phyloP scores from a whole-genome alignment of 164 flowering plant genomes.

The Tinospora cordifolia region DNA sequence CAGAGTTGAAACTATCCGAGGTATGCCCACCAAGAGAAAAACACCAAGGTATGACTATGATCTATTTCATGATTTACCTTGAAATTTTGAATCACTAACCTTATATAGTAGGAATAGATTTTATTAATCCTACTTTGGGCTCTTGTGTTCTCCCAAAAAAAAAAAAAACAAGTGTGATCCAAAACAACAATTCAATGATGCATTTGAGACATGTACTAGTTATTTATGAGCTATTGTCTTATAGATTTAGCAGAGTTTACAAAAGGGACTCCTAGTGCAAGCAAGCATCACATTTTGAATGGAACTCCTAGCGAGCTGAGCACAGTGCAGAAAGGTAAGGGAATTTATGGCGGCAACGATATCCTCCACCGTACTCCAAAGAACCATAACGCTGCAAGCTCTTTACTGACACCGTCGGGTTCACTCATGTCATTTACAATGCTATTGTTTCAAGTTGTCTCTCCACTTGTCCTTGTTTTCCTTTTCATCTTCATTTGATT shows the following conservation, averaged over 20 bases:
- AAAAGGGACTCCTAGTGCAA: background rate
- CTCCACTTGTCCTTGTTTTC: background rate
- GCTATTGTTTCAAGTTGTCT: background rate
- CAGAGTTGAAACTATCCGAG: background rate
- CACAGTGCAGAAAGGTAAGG: background rate
- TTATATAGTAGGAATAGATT: no score
- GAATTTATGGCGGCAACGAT: background rate
- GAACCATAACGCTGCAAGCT: background rate
- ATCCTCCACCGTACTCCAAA: background rate
- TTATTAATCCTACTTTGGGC: no score
- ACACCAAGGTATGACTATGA: slow-evolving; percentile 3
- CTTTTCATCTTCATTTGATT: background rate
- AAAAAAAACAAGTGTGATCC: no score
- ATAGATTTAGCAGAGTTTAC: background rate
- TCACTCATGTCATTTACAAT: background rate
- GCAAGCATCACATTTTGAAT: background rate
- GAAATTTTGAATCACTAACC: background rate
- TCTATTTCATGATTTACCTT: background rate
- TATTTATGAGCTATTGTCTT: background rate
- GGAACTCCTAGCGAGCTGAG: background rate
- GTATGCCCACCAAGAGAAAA: background rate
- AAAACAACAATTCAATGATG: no score
- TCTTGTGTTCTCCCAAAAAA: no score
- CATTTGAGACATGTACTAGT: background rate
- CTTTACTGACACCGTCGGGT: background rate